These are phyloP conservation scores for Cercophora sp. DNA, from an alignment of 495 filamentous ascomycete species.

Conservation along the genomic window DNA sequence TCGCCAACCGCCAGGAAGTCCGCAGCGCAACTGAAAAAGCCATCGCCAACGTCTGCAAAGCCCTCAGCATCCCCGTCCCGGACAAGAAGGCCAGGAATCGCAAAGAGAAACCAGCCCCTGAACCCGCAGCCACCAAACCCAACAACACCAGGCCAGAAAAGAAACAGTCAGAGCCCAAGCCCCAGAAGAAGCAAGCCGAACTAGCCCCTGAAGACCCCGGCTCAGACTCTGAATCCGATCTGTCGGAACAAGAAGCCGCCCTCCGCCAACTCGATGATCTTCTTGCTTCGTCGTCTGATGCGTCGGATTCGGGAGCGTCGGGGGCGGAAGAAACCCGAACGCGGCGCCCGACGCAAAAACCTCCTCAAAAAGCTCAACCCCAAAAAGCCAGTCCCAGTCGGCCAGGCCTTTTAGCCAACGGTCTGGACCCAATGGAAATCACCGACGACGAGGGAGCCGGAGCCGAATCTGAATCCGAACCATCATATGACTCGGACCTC, in stretches of 20 bases:
- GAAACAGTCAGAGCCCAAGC: slow-evolving; percentile 16
- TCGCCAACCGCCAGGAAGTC: slow-evolving; percentile 74
- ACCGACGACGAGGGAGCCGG: slow-evolving; percentile 17
- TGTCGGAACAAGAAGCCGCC: slow-evolving; percentile 11
- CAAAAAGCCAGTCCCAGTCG: too few species aligned
- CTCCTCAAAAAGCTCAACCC: slow-evolving; percentile 13
- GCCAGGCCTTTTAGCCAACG: too few species aligned
- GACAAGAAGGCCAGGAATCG: slow-evolving; percentile 30
- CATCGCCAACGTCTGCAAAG: slow-evolving; percentile 57
- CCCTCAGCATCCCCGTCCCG: slow-evolving; percentile 56
- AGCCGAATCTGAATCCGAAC: slow-evolving; percentile 6
- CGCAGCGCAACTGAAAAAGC: slow-evolving; percentile 62
- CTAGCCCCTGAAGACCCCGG: slow-evolving; percentile 16
- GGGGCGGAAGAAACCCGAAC: slow-evolving; percentile 3
- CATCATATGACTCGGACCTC: slow-evolving; percentile 14
- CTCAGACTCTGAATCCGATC: too few species aligned
- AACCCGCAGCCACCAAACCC: slow-evolving; percentile 17
- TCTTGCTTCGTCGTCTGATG: neutral
- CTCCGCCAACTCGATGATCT: slow-evolving; percentile 10
- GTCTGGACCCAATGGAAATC: slow-evolving; percentile 19
- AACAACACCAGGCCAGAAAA: slow-evolving; percentile 18
- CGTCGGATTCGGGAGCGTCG: neutral
- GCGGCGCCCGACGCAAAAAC: neutral
- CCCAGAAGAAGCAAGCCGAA: neutral
- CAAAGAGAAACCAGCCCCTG: slow-evolving; percentile 1